Evolutionary conservation across 2,329 filamentous ascomycete species (phyloP).

Genomic region (Dactylellina leptospora): DNA sequence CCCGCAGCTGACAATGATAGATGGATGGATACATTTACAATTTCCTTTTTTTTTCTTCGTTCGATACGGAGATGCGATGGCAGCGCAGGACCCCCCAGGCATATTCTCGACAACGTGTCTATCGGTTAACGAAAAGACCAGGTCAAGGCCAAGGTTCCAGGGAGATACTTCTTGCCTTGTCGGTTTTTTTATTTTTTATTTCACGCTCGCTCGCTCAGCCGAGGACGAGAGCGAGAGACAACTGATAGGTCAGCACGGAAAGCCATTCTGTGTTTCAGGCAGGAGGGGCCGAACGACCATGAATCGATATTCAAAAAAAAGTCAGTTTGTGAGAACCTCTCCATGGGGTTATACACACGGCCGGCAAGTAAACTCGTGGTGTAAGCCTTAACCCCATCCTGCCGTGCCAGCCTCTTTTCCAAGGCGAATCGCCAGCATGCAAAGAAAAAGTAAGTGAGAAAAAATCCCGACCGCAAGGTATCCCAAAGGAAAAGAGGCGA

Average conservation of each 20-base stretch:
- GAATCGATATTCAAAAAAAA: no score
- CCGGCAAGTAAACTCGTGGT: no score
- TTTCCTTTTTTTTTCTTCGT: no score
- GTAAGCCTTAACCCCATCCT: no score
- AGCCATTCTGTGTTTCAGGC: conserved; percentile 31
- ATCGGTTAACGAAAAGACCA: conserved; percentile 38
- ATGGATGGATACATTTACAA: no score
- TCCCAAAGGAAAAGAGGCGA: conserved; percentile 12
- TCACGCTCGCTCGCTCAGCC: conserved; percentile 5
- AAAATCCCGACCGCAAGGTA: not conserved
- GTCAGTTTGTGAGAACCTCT: no score
- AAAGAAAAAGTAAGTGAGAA: conserved; percentile 2
- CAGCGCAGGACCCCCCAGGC: no score
- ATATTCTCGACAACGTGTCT: conserved; percentile 31
- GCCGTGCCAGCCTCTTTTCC: conserved; percentile 22
- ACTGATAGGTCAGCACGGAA: conserved; percentile 19
- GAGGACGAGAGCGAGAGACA: conserved; percentile 19
- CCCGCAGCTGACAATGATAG: no score
- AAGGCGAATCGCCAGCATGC: not conserved
- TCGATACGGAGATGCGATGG: no score
- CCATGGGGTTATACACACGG: no score
- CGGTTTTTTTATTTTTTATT: no score
- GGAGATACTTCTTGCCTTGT: no score
- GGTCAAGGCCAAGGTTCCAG: conserved; percentile 30
- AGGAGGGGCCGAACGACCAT: conserved; percentile 12